These are phyloP conservation scores for Epipyxis sp. DNA, from an alignment of 108 stramenopile genomes.

Conservation along the genomic window DNA sequence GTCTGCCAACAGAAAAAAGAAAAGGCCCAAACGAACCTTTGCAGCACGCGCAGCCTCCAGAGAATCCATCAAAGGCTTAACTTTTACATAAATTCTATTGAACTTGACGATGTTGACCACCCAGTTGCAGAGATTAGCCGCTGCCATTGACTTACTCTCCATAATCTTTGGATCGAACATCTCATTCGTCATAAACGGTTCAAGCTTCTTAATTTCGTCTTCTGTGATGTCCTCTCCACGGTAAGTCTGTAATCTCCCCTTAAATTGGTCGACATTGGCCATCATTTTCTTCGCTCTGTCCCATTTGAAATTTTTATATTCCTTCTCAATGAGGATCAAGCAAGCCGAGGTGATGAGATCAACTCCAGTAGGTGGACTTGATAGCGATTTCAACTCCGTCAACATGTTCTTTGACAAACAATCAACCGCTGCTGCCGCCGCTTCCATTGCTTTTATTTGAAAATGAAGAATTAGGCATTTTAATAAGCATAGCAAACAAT, in stretches of 20 bases:
- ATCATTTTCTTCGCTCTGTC: constrained; percentile 83
- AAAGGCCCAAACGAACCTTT: too few species aligned
- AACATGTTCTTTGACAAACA: constrained; percentile 77
- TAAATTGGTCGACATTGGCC: constrained; percentile 75
- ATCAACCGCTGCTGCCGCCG: constrained; percentile 74
- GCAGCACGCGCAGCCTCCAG: constrained; percentile 68
- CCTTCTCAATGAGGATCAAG: constrained; percentile 76
- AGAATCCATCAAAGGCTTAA: constrained; percentile 80
- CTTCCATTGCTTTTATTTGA: too few species aligned
- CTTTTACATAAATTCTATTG: constrained; percentile 86
- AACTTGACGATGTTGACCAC: constrained; percentile 75
- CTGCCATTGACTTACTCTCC: constrained; percentile 75
- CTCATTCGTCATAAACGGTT: constrained; percentile 30
- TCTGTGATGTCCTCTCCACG: constrained; percentile 69
- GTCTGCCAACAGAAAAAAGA: too few species aligned
- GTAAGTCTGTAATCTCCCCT: constrained; percentile 62
- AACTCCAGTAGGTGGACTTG: constrained; percentile 72
- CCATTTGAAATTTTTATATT: constrained; percentile 74
- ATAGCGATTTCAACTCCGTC: constrained; percentile 72
- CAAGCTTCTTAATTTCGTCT: constrained; percentile 58
- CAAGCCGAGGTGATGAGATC: constrained; percentile 72
- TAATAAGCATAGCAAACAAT: too few species aligned
- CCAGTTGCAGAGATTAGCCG: constrained; percentile 79
- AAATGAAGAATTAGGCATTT: too few species aligned
- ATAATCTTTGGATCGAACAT: constrained; percentile 61